Evolutionary conservation across 108 stramenopile species (phyloP).

Genomic region (Conticribra weissflogii): DNA sequence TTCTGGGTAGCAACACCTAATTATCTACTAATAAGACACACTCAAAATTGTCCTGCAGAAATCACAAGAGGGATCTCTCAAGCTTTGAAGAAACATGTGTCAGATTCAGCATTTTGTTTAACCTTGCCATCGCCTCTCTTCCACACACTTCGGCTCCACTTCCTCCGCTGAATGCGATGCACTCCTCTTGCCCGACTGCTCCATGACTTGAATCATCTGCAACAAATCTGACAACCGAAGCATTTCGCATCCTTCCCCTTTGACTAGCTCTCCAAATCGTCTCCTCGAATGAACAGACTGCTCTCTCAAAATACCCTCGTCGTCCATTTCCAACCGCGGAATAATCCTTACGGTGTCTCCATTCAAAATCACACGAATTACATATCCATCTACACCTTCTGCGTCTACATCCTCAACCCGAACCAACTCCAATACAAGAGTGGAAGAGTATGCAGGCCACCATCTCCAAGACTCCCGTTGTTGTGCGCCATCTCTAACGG

Average conservation of each 20-base stretch:
- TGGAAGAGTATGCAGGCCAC: constrained; percentile 53
- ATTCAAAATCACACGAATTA: constrained; percentile 51
- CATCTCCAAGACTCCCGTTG: constrained; percentile 35
- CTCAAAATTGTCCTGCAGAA: no score
- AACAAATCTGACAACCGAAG: constrained; percentile 42
- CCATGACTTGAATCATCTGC: constrained; percentile 35
- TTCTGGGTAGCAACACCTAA: no score
- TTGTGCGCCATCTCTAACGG: not conserved
- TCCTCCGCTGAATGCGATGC: constrained; percentile 3
- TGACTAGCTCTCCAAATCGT: constrained; percentile 27
- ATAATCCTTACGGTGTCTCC: constrained; percentile 42
- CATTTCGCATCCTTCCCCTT: constrained; percentile 31
- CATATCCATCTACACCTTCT: constrained; percentile 26
- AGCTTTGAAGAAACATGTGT: no score
- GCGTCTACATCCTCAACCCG: constrained; percentile 14
- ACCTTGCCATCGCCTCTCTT: not conserved
- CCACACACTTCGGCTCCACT: not conserved
- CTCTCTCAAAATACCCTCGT: constrained; percentile 40
- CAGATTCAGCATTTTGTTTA: no score
- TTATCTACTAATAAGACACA: no score
- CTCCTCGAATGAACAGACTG: constrained; percentile 27
- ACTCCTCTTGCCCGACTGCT: constrained; percentile 20
- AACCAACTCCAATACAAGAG: constrained; percentile 53
- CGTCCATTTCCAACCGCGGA: constrained; percentile 29
- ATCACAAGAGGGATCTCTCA: no score